These are phyloP conservation scores for Hypoxylon sp. DNA, from an alignment of 2,329 filamentous ascomycete genomes.

Conservation along the genomic window DNA sequence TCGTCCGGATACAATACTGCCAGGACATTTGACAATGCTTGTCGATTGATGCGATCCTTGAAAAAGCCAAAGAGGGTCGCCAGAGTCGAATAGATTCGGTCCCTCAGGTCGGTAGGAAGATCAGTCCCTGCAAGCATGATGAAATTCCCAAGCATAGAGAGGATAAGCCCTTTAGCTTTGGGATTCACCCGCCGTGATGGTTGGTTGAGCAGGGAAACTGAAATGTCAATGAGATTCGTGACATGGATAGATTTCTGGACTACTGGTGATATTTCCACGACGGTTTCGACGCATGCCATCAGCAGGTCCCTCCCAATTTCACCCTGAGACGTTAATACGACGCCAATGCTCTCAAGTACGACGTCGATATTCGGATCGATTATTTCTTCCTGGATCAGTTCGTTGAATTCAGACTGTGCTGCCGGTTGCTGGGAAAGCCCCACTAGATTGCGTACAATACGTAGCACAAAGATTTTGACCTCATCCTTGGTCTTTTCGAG, in stretches of 20 bases:
- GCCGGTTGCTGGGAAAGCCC: constrained; percentile 68
- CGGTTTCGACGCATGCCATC: constrained; percentile 80
- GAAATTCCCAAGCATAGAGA: constrained; percentile 85
- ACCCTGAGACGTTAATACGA: constrained; percentile 69
- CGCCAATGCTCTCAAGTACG: constrained; percentile 75
- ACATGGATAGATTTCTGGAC: constrained; percentile 76
- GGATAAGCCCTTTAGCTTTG: constrained; percentile 82
- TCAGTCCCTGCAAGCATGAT: constrained; percentile 72
- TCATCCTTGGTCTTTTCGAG: constrained; percentile 83
- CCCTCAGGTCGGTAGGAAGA: constrained; percentile 68
- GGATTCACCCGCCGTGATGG: constrained; percentile 86
- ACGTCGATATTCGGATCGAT: constrained; percentile 68
- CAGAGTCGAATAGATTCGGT: constrained; percentile 77
- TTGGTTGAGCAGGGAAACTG: constrained; percentile 83
- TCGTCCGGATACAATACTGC: constrained; percentile 76
- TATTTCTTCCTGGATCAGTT: constrained; percentile 66
- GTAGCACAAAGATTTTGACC: constrained; percentile 84
- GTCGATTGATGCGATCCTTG: constrained; percentile 81
- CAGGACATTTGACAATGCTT: constrained; percentile 79
- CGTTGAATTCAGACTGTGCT: constrained; percentile 66
- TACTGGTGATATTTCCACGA: constrained; percentile 80
- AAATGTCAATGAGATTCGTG: constrained; percentile 81
- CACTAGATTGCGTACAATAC: constrained; percentile 78
- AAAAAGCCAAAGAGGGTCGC: constrained; percentile 91
- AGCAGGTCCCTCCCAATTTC: constrained; percentile 78